Base-by-base conservation (phyloP, 1,284 basidiomycete genomes). In the Heterobasidion parviporum region DNA sequence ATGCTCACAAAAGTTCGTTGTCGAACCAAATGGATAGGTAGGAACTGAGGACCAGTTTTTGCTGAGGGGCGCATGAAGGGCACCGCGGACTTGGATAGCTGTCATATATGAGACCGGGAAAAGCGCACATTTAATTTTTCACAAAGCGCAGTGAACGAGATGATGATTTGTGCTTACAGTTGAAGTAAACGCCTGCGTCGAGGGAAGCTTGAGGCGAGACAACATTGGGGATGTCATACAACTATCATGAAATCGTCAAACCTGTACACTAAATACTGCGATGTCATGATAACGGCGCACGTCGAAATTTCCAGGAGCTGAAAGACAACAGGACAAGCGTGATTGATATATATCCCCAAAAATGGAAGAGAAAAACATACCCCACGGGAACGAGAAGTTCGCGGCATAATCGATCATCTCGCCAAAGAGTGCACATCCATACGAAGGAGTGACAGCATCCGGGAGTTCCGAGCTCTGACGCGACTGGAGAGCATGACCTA, bases 51-150 rank as follows among this genome's bases (percentile, higher is more conserved):
- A 61, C 87, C 87, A 89, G 54, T 79, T 67, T 62, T 79, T 77
- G 66, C 77, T 82, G 3, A 76, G 81, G 3, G 87, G 86, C 1
- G 85, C 87, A 66, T 89, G 87, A 18, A 89, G 68, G 0, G 86
- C 87, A 35, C 76, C 68, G 35, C 78, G 72, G 8, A 59, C 48
- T n/a, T 44, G 54, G 10, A 44, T 38, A 16, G 53, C 55, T 55
- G 41, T 18, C 15, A 36, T 44, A 8, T 16, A 41, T 14, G 59
- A 36, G 20, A 34, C 10, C 9, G 3, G 20, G 51, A 3, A 26
- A 14, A 34, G 49, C 9, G 2, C 15, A 35, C 6, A 44, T 51
- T 6, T 7, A 33, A 26, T 18, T 12, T 26, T 16, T 44, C 43
- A 18, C 20, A 38, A 32, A 20, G 34, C 10, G 6, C 38, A 12